These are phyloP conservation scores for Pinus albicaulis DNA, from an alignment of 75 land plant genomes.

Conservation along the genomic window DNA sequence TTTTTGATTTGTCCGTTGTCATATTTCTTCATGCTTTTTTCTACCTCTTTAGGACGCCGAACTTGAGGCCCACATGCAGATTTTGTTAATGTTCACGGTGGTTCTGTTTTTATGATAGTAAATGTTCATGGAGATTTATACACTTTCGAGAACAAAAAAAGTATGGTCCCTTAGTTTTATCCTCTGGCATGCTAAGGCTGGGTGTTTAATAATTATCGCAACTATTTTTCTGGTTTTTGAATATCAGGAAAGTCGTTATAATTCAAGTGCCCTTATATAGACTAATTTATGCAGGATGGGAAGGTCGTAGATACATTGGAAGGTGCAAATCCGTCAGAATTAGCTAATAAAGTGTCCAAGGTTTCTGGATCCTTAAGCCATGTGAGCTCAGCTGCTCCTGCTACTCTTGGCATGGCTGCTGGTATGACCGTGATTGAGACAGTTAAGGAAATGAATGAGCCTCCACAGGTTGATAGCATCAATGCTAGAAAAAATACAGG, in stretches of 20 bases:
- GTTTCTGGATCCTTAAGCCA: slow-evolving; percentile 49
- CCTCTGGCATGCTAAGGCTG: not conserved
- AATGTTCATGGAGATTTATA: not conserved
- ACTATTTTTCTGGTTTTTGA: not conserved
- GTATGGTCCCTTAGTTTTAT: not conserved
- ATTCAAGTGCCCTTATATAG: not conserved
- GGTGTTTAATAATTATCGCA: not conserved
- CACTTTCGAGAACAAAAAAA: not conserved
- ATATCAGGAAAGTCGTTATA: not conserved
- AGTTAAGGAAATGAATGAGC: slow-evolving; percentile 45
- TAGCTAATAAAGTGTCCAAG: slow-evolving; percentile 89
- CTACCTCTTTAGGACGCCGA: not conserved
- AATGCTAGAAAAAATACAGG: slow-evolving; percentile 15
- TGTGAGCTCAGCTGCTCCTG: slow-evolving; percentile 54
- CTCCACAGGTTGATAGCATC: slow-evolving; percentile 10
- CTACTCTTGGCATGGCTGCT: slow-evolving; percentile 72
- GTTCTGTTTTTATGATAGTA: not conserved
- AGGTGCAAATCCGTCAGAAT: slow-evolving; percentile 87
- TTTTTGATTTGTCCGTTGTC: not conserved
- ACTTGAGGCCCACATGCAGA: not conserved
- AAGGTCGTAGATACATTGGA: slow-evolving; percentile 78
- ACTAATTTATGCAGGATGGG: slow-evolving; percentile 65
- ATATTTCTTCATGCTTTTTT: not conserved
- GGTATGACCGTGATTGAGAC: slow-evolving; percentile 58
- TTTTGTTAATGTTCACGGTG: not conserved